Evolutionary conservation across 805 yeast species (phyloP), one percentile per base, ranked within the genome.

Genomic region (Monosporozyma siamensis): DNA sequence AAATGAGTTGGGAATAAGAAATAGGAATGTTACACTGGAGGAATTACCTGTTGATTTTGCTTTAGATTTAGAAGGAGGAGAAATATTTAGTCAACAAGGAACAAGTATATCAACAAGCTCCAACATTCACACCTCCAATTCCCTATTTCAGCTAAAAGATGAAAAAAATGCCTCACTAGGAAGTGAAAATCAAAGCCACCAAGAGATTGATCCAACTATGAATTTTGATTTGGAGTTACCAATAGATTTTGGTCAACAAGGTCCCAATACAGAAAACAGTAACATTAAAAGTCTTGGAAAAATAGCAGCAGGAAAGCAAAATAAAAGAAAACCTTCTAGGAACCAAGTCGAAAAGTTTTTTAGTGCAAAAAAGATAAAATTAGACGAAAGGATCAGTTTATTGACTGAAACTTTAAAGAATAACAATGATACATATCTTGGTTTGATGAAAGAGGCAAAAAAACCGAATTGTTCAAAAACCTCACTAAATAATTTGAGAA

Each of bases 1-100:
- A n/a, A n/a, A n/a, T n/a, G n/a, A n/a, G n/a, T n/a, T n/a, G n/a
- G n/a, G n/a, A n/a, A n/a, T n/a, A 11, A 4, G 21, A 6, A 34
- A 34, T n/a, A 20, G 44, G 22, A 14, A 14, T 8, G 12, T 42
- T 4, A 46, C 46, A 1, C 11, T 46, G 15, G 48, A 51, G 4
- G 47, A 45, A 18, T 38, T 41, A 17, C 43, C 44, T 3, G 38
- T 58, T 10, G 64, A 60, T 44, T 43, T 57, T 3, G 61, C 57
- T 35, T 53, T 60, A 25, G 48, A 57, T 40, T 41, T 60, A 14
- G 59, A 55, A 21, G 44, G 57, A 32, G 61, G 55, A 31, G 64
- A 61, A 20, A 44, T 53, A 15, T 43, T 53, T 21, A 54, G 58
- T 38, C 59, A 51, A 22, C 56, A 52, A 6, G 61, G 60, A 6